Conservation (phyloP, 768 basidiomycete species). For the Neoboletus brunneissimus region DNA sequence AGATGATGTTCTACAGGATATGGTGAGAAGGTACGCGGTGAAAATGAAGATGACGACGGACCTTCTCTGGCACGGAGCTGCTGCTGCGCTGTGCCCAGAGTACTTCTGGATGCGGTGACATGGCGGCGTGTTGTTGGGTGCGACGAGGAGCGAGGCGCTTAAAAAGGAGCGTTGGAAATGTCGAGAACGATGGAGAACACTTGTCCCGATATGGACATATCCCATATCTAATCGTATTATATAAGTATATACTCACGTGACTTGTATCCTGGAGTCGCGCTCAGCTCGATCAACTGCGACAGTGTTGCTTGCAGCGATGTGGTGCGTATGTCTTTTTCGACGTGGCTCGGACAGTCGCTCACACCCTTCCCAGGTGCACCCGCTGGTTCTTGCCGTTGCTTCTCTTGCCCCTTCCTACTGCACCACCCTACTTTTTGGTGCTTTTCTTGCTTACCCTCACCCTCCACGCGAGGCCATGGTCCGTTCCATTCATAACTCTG, state of each 20-base stretch:
- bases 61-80: slow-evolving; percentile 61
- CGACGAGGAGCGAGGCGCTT: slow-evolving; percentile 6
- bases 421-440: slow-evolving; percentile 75
- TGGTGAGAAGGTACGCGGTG: neutral
- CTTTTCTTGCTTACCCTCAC: slow-evolving; percentile 75
- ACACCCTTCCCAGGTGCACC: slow-evolving; percentile 59
- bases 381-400: slow-evolving; percentile 82
- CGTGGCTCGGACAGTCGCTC: neutral
- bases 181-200: slow-evolving; percentile 33
- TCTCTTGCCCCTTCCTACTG: slow-evolving; percentile 73
- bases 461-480: slow-evolving; percentile 85
- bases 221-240: slow-evolving; percentile 5
- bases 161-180: slow-evolving; percentile 25
- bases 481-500: slow-evolving; percentile 24
- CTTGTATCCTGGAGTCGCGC: neutral
- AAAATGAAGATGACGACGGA: slow-evolving; percentile 27
- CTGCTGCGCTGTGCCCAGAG: slow-evolving; percentile 95
- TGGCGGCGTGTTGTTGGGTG: slow-evolving; percentile 21
- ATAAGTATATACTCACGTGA: slow-evolving; percentile 22
- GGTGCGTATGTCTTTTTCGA: slow-evolving; percentile 41
- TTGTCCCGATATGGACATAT: slow-evolving; percentile 16
- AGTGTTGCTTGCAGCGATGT: slow-evolving; percentile 39
- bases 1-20: slow-evolving; percentile 71
- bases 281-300: neutral
- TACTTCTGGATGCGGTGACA: slow-evolving; percentile 75